These are phyloP conservation scores for Pyrus betulifolia DNA, from an alignment of 306 rosid species.

Conservation along the genomic window DNA sequence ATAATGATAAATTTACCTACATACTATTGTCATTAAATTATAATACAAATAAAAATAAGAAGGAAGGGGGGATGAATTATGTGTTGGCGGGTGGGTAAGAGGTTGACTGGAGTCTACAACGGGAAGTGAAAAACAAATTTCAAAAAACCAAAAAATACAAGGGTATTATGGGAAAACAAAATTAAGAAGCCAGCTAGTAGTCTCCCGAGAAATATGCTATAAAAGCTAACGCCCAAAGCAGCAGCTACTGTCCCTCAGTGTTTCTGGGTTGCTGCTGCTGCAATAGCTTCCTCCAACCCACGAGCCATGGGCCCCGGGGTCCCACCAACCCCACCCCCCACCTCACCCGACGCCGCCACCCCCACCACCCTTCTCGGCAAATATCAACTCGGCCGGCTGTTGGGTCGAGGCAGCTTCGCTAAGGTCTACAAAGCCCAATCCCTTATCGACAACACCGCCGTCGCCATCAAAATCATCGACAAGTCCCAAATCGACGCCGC, in stretches of 20 bases:
- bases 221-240: not conserved
- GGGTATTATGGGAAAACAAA: not conserved
- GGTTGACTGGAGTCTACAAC: too few relatives aligned
- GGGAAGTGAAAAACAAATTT: too few relatives aligned
- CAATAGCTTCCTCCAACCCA: not conserved
- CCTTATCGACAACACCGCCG: conserved; percentile 37
- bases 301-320: conserved; percentile 40
- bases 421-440: conserved; percentile 72
- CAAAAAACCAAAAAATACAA: not conserved
- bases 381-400: conserved; percentile 45
- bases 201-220: not conserved
- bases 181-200: not conserved
- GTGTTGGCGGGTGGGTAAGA: too few relatives aligned
- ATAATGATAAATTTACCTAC: too few relatives aligned
- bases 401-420: conserved; percentile 92
- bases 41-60: too few relatives aligned
- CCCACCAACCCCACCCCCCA: conserved; percentile 18
- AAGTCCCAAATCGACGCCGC: conserved; percentile 51
- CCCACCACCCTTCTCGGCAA: conserved; percentile 46
- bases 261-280: not conserved
- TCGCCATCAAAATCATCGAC: conserved; percentile 75
- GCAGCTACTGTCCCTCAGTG: not conserved
- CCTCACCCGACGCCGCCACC: conserved; percentile 10
- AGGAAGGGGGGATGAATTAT: too few relatives aligned
- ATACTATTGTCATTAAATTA: too few relatives aligned